A percentile compares a stretch with the other conserved stretches of the same genome.
Conservation (phyloP, 371 early-diverging fungal genomes). For the Zychaea mexicana region DNA sequence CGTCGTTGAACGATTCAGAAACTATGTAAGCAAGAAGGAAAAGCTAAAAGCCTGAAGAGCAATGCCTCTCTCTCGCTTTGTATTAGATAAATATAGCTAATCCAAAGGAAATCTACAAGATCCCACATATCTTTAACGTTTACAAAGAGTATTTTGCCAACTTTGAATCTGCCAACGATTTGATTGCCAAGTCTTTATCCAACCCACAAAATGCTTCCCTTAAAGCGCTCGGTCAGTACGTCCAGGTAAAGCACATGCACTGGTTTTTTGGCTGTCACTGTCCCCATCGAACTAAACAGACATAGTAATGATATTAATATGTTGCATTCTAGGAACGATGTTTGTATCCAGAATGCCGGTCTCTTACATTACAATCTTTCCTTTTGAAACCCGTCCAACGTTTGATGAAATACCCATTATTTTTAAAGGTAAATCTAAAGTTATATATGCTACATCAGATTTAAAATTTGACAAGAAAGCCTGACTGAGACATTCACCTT, state of each 20-base stretch:
- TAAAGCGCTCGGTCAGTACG: slow-evolving; percentile 32
- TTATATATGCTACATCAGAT: no score
- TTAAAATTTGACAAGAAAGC: no score
- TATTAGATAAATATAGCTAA: background rate
- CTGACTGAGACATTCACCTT: no score
- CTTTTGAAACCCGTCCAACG: slow-evolving; percentile 45
- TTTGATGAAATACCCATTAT: slow-evolving; percentile 46
- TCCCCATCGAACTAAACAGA: no score
- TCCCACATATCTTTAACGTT: slow-evolving; percentile 10
- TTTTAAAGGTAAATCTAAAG: slow-evolving; percentile 31
- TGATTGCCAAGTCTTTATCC: slow-evolving; percentile 24
- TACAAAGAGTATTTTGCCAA: slow-evolving; percentile 33
- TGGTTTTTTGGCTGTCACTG: no score
- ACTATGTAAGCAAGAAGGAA: slow-evolving; percentile 21
- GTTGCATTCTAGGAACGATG: slow-evolving; percentile 26
- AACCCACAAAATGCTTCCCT: background rate
- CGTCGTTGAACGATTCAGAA: slow-evolving; percentile 31
- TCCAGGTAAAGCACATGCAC: slow-evolving; percentile 34
- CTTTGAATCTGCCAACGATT: slow-evolving; percentile 39
- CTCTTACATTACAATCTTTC: slow-evolving; percentile 37
- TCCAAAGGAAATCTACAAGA: background rate
- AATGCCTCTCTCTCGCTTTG: background rate
- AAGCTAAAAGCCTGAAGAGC: background rate
- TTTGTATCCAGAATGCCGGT: slow-evolving; percentile 33
- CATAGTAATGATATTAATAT: background rate